Evolutionary conservation across 1,284 basidiomycete species (phyloP), one percentile per base, ranked within the genome.

Genomic region (Leccinum angustisporum): DNA sequence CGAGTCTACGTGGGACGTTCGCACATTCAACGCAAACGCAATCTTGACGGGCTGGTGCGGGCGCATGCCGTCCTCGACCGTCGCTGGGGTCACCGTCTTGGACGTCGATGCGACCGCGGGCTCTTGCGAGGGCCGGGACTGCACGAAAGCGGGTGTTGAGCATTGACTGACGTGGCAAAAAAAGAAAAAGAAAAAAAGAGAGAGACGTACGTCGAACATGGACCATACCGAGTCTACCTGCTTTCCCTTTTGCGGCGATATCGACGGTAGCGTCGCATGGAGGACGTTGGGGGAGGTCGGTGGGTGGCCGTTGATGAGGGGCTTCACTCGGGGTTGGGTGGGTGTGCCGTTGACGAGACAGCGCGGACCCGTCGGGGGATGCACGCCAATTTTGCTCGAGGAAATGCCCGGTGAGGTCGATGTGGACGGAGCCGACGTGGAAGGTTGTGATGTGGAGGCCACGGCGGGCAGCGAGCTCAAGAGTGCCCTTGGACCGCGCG

Each of bases 401-500:
- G 68, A 62, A 21, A 61, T 59, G 43, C 63, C 61, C 54, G 75
- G 66, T 5, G 75, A 70, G 60, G 73, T 66, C 18, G 75, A 71
- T 36, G 75, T 64, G 30, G 71, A 68, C 16, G 63, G 60, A 30
- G 57, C 59, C 34, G 74, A 68, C 50, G 75, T 64, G 21, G 77
- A 74, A 7, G 76, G 59, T 59, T 71, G 70, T 27, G 63, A 75
- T 55, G 68, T 56, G 57, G 76, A 65, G 36, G 75, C 43, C 13
- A 63, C 58, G 52, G 68, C 69, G 59, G 75, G 75, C 18, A 81
- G 63, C 48, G 80, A 77, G 65, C 80, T 82, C 61, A 86, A 70
- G 63, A 91, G 78, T 52, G 88, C 88, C 64, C 88, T 78, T 58
- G 88, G 88, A 62, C 88, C 88, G 68, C 80, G 83, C 66, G 88